Evolutionary conservation across 108 stramenopile species (phyloP), one percentile per base, ranked within the genome.

Genomic region (Cyclostephanos tholiformis): DNA sequence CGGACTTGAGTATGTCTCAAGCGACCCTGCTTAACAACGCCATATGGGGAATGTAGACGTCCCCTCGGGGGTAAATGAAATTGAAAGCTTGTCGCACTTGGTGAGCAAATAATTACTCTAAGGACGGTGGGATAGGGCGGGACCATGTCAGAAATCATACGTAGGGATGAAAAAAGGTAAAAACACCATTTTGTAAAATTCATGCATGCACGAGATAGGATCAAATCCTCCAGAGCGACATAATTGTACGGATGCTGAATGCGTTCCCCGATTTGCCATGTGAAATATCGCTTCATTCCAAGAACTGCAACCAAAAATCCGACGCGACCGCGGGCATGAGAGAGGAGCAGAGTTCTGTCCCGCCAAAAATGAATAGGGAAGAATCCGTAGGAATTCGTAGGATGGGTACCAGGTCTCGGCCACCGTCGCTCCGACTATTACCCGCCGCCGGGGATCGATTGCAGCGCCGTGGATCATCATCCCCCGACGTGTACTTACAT

Each of bases 401-500:
- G 61, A 44, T 43, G 22, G 38, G 41, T 62, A 62, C 61, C 61
- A 20, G 16, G 22, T 22, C 32, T 22, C 17, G 36, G 26, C 38
- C 29, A 2, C 36, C 61, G n/a, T 22, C 4, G 35, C 43, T 22
- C 22, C 61, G 20, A 38, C 38, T 38, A 32, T 32, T 30, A 62
- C 61, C 36, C 38, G 19, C 61, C 19, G 61, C 61, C 2, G 36
- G 19, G 32, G 35, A 2, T 17, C 29, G 29, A 19, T n/a, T 60
- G 36, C 36, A 7, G 36, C 61, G 41, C 36, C 61, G 43, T 62
- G 61, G 61, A 38, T 41, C 61, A 62, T 43, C 61, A 4, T 13
- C 61, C 61, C 61, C 61, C 61, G 61, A 41, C 38, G 61, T 41
- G 61, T 4, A 62, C 61, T 62, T 62, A 62, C 61, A 62, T 62